Evolutionary conservation across 805 yeast genomes (phyloP), one percentile per base, ranked within the genome.

Genomic region (Jamesozyma hellenica): DNA sequence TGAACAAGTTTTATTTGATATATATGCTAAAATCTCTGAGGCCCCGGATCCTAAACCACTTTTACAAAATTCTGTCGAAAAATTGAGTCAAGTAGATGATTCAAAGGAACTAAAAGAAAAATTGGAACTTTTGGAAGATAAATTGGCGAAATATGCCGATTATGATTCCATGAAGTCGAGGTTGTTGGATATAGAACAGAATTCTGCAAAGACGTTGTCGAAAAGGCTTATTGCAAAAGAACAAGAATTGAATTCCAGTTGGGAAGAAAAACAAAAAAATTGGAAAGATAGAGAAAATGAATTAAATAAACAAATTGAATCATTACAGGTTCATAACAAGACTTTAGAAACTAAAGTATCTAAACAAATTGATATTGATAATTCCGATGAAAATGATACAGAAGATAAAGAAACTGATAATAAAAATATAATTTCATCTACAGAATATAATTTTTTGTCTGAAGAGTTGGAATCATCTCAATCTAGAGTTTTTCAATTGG

Each of bases 31-130:
- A 13, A 64, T 90, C 4, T 84, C 87, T 4, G 95, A 88, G 57
- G 88, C 94, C 0, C 96, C 96, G 0, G 96, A 90, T 63, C 97
- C 97, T 1, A 75, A 72, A 45, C 94, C 95, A 4, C 60, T 88
- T 32, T 63, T 90, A 42, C 82, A 82, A 49, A 71, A 77, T 29
- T 75, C 88, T 1, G 55, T 82, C 21, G 84, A 79, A 36, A 73
- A 84, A 4, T 74, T 81, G 7, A 59, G 70, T 3, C 71, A 73
- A 15, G 66, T 71, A 1, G 65, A 71, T 16, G 85, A 82, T 38
- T 63, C 71, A 6, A 71, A 68, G 3, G 60, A 60, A 9, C 60
- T 82, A 36, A 69, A 70, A 42, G 62, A 65, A 18, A 83, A 82
- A 47, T 71, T 73, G 34, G 55, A 57, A 4, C 52, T 53, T 12